Evolutionary conservation across 176 grass and related monocot species (phyloP).

Genomic region (Ampelocalamus luodianensis): DNA sequence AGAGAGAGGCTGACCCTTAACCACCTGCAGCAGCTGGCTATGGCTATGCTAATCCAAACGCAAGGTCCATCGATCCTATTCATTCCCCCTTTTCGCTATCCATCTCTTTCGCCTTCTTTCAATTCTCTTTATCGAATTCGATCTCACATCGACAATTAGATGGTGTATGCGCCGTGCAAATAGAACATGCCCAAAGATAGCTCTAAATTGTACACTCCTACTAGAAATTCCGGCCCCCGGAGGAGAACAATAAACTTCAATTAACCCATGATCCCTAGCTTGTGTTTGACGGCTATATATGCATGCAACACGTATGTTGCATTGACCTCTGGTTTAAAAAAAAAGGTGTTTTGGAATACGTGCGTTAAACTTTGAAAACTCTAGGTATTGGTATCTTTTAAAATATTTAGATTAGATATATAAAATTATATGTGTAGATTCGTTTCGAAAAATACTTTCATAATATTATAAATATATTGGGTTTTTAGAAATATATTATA

Average conservation of each 20-base stretch:
- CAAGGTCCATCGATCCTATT: not conserved
- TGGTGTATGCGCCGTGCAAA: not conserved
- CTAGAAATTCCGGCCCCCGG: too few relatives aligned
- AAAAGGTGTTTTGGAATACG: too few relatives aligned
- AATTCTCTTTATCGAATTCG: not conserved
- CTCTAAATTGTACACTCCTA: too few relatives aligned
- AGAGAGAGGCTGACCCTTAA: slow-evolving; percentile 40
- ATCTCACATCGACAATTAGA: not conserved
- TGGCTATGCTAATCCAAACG: slow-evolving; percentile 11
- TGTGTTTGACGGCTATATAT: not conserved
- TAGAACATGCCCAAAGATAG: not conserved
- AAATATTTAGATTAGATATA: too few relatives aligned
- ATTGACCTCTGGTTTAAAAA: too few relatives aligned
- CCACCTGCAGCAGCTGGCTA: slow-evolving; percentile 4
- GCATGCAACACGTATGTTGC: not conserved
- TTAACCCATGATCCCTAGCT: not conserved
- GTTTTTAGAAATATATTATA: too few relatives aligned
- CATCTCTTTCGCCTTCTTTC: not conserved
- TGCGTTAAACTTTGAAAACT: too few relatives aligned
- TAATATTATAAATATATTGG: too few relatives aligned
- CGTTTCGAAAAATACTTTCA: too few relatives aligned
- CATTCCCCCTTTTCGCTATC: not conserved
- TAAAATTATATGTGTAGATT: too few relatives aligned
- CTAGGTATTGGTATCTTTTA: too few relatives aligned
- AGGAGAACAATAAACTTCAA: not conserved